Base-by-base conservation (phyloP, 2,329 filamentous ascomycete genomes). In the Cordyceps militaris region DNA sequence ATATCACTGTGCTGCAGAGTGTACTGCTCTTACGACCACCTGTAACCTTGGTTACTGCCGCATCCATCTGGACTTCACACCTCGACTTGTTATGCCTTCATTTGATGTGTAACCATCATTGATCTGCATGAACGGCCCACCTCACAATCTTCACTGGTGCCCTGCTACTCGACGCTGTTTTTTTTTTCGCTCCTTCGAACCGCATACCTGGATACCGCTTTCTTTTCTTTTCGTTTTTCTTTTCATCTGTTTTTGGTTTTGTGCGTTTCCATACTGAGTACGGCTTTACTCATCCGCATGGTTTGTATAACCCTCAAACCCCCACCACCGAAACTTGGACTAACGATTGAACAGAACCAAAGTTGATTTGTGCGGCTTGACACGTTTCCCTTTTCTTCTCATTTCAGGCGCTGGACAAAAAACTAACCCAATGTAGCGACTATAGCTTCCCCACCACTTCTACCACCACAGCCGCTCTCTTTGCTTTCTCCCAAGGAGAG, bases 401-500 rank as follows among this genome's bases (percentile, higher is more conserved):
- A 67, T 62, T 65, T 67, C 60, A 67, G 63, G 63, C 67, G 72
- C 73, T 77, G 74, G 74, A 73, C 34, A 73, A 74, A 76, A 79
- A 73, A 84, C 80, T 84, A 78, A 84, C 79, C 73, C 69, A 66
- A 68, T 66, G 63, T 74, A 82, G 79, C 77, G 78, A 82, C 61
- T 81, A 78, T 70, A 83, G 80, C 74, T 79, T 76, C 67, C 73
- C 76, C 60, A 79, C 79, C 67, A 73, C 76, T 69, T 73, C 76
- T 61, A 74, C 82, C 73, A 69, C 77, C 66, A 67, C 76, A 58
- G 72, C 72, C 63, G 77, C 77, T 70, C 76, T 81, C 70, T 81
- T 81, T 78, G 75, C 79, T 73, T 81, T 79, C 72, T 76, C 77
- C 77, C 79, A 82, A 69, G 79, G 79, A 78, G 80, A 78, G 79